Base-by-base conservation (phyloP, 2,329 filamentous ascomycete species). In the Phialemonium atrogriseum region DNA sequence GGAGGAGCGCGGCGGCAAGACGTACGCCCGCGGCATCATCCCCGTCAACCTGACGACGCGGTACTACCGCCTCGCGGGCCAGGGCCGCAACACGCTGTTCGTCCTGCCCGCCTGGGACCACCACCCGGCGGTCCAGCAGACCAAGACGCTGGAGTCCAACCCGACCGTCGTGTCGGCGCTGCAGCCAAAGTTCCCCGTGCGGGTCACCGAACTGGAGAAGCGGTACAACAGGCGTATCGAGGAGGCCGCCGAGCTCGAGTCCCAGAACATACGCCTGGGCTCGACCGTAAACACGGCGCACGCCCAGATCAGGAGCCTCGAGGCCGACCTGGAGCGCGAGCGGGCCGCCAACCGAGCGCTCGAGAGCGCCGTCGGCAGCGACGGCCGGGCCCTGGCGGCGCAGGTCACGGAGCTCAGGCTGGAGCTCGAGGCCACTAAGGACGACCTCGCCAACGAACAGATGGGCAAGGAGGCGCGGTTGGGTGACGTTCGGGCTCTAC, bases 31-130 rank as follows among this genome's bases (percentile, higher is more conserved):
- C 9, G 68, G 70, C 0, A 55, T 77, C 12, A 59, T 68, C 1
- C 49, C 56, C 13, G 48, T 73, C 12, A 65, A 74, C 42, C 38
- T 75, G 9, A 46, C 41, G 19, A 71, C 71, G 15, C 56, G 72
- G 4, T 75, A 65, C 48, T 71, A 68, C 46, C 66, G 72, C 12
- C 44, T 74, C 15, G 60, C 62, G 15, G 59, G 58, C 12, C 55
- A 55, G 10, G 61, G 62, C 0, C 49, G 52, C 21, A 56, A 59
- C 3, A 66, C 70, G 28, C 52, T 77, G 36, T 75, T 74, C 43
- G 51, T 76, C 7, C 52, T 73, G 17, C 71, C 70, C 1, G 70
- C 63, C 4, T 61, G 62, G 35, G 54, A 59, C 10, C 49, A 59
- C 14, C 68, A 73, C 33, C 64, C 70, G 0, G 58, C 50, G 13